phyloP scores from a whole-genome alignment of 78 protist species.

The Isochrysis galbana region DNA sequence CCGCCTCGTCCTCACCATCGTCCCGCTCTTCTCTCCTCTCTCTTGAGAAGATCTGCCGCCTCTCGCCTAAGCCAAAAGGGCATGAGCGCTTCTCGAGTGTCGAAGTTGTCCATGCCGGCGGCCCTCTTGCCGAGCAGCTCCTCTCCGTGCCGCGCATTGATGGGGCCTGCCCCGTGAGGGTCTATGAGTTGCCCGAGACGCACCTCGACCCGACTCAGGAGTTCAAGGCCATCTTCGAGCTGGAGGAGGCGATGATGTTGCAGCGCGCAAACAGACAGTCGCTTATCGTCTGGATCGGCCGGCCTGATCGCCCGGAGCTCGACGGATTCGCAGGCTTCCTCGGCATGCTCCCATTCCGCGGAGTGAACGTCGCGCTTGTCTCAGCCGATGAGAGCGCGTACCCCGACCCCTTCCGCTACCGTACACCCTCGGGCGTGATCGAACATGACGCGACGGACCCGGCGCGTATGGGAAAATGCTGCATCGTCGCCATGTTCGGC shows the following conservation, averaged over 20 bases:
- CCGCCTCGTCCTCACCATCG: too few relatives aligned
- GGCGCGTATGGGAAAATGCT: neutral
- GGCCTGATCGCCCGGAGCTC: neutral
- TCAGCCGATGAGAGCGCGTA: neutral
- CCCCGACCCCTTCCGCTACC: neutral
- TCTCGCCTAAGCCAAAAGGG: too few relatives aligned
- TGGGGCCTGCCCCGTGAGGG: neutral
- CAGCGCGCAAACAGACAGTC: neutral
- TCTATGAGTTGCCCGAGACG: neutral
- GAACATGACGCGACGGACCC: neutral
- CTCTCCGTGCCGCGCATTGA: neutral
- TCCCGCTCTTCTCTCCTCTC: too few relatives aligned
- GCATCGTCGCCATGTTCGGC: neutral
- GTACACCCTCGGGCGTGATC: neutral
- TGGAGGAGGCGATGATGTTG: neutral
- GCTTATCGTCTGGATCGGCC: neutral
- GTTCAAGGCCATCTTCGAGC: neutral
- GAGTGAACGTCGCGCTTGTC: neutral
- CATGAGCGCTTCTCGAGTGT: too few relatives aligned
- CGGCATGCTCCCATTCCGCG: neutral
- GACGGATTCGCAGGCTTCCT: neutral
- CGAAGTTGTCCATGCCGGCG: neutral
- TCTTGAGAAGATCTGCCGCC: too few relatives aligned
- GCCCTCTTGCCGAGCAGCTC: neutral
- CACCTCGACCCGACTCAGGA: neutral